Evolutionary conservation across 768 basidiomycete species (phyloP).

Genomic region (Tylopilus sp.): DNA sequence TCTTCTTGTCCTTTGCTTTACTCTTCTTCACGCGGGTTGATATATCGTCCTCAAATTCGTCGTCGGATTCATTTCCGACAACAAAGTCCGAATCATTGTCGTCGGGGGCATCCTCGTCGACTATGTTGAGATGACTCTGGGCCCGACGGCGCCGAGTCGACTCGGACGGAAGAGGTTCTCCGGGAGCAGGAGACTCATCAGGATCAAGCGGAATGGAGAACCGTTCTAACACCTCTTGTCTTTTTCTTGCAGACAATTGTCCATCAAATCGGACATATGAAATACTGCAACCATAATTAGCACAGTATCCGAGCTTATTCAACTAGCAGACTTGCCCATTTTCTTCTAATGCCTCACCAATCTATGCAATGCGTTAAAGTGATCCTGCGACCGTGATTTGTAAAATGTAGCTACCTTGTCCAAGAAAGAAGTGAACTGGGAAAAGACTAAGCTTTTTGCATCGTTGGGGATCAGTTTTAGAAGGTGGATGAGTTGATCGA

Average conservation of each 20-base stretch:
- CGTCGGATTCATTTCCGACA: slow-evolving; percentile 26
- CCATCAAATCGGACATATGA: slow-evolving; percentile 82
- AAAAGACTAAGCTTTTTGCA: slow-evolving; percentile 86
- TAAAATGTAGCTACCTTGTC: slow-evolving; percentile 52
- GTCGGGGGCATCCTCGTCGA: slow-evolving; percentile 15
- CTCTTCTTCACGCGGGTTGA: slow-evolving; percentile 30
- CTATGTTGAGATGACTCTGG: background rate
- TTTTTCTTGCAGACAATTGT: slow-evolving; percentile 73
- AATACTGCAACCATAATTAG: slow-evolving; percentile 45
- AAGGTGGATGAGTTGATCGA: slow-evolving; percentile 74
- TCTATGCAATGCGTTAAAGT: slow-evolving; percentile 39
- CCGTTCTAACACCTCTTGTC: slow-evolving; percentile 70
- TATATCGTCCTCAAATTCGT: slow-evolving; percentile 30
- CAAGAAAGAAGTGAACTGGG: slow-evolving; percentile 84
- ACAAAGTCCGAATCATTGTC: slow-evolving; percentile 38
- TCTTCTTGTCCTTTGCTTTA: slow-evolving; percentile 34
- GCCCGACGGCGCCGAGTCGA: slow-evolving; percentile 4
- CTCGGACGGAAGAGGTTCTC: slow-evolving; percentile 11
- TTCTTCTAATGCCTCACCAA: slow-evolving; percentile 64
- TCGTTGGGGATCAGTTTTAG: slow-evolving; percentile 61
- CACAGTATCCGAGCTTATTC: background rate
- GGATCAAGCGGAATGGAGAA: slow-evolving; percentile 69
- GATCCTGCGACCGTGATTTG: background rate
- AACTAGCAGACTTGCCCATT: slow-evolving; percentile 45
- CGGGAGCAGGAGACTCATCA: slow-evolving; percentile 18